A percentile compares a stretch with the other conserved stretches of the same genome.
These are phyloP conservation scores for Ganoderma lingzhi DNA, from an alignment of 1,284 basidiomycete genomes.

Conservation along the genomic window DNA sequence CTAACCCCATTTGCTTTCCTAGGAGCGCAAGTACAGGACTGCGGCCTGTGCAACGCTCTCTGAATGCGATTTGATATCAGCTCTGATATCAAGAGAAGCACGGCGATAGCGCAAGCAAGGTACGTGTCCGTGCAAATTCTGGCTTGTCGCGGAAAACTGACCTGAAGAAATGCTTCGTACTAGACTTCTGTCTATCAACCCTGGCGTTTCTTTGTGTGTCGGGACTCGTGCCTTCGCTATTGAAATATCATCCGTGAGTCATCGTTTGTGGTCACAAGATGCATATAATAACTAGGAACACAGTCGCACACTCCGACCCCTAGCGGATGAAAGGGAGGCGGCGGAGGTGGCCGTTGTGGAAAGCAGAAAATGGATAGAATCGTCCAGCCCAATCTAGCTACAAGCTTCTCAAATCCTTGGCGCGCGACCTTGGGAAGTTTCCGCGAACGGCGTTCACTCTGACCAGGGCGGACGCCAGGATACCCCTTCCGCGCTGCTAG, in stretches of 20 bases:
- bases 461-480: not conserved
- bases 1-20: too few species aligned
- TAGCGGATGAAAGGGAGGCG: not conserved
- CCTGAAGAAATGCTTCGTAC: not conserved
- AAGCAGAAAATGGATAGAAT: not conserved
- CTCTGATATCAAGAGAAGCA: not conserved
- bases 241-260: not conserved
- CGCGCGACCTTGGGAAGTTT: not conserved
- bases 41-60: not conserved
- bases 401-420: not conserved
- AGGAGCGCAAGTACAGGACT: too few species aligned
- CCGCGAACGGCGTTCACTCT: not conserved
- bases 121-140: not conserved
- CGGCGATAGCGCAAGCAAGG: not conserved
- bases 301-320: not conserved
- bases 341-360: not conserved
- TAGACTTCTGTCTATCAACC: not conserved
- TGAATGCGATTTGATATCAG: not conserved
- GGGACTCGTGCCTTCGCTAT: not conserved
- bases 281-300: not conserved
- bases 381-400: not conserved
- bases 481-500: not conserved
- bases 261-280: not conserved
- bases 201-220: not conserved
- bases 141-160: not conserved